Conservation (phyloP, 2,329 filamentous ascomycete genomes). For the Aspergillus sp. region DNA sequence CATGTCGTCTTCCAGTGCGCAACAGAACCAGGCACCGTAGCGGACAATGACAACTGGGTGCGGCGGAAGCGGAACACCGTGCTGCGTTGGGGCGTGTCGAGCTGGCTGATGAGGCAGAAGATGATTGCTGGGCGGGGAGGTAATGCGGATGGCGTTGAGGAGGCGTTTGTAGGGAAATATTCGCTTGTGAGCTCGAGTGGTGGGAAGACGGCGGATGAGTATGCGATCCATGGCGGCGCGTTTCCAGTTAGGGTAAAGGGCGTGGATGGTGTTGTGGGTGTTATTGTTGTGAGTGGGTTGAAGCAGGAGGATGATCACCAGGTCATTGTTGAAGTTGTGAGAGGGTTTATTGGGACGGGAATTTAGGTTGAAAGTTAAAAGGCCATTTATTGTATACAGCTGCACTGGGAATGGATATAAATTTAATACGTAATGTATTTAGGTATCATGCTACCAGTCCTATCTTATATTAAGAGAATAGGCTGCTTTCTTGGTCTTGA, state of each 20-base stretch:
- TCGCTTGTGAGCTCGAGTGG: conserved; percentile 57
- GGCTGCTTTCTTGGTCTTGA: conserved; percentile 13
- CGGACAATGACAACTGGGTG: conserved; percentile 73
- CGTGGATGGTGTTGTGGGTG: conserved; percentile 73
- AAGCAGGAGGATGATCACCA: conserved; percentile 77
- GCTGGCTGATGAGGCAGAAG: conserved; percentile 71
- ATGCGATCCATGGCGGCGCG: conserved; percentile 76
- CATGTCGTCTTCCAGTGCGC: conserved; percentile 71
- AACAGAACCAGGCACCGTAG: conserved; percentile 64
- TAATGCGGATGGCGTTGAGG: conserved; percentile 56
- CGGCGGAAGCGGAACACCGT: conserved; percentile 70
- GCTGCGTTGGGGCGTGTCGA: conserved; percentile 67
- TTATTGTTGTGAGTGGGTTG: conserved; percentile 73
- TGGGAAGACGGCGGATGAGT: conserved; percentile 51
- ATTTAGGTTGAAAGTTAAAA: background rate
- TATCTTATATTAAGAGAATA: conserved; percentile 9
- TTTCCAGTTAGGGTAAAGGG: conserved; percentile 71
- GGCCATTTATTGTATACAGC: background rate
- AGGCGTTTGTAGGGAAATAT: conserved; percentile 64
- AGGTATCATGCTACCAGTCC: conserved; percentile 20
- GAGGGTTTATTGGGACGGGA: conserved; percentile 45
- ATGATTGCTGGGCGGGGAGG: conserved; percentile 36
- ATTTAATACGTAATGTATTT: conserved; percentile 1
- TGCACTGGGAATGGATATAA: background rate
- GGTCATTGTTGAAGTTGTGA: conserved; percentile 69